These are phyloP conservation scores for Mycena sp. DNA, from an alignment of 1,284 basidiomycete species.

Conservation along the genomic window DNA sequence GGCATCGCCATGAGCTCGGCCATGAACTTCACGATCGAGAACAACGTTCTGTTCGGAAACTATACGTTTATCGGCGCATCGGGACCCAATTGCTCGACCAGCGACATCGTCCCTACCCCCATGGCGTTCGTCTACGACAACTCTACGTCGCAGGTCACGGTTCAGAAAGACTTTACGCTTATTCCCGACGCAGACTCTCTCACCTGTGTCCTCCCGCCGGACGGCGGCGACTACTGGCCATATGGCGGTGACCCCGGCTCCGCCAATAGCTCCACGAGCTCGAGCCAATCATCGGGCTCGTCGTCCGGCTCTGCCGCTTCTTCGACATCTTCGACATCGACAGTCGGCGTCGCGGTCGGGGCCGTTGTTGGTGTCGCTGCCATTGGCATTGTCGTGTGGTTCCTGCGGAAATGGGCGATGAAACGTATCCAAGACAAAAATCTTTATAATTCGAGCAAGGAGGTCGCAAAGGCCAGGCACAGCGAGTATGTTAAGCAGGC, in stretches of 20 bases:
- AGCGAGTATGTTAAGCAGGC: conserved; percentile 13
- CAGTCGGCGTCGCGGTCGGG: conserved; percentile 64
- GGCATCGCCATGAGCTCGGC: conserved; percentile 74
- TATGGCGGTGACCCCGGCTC: conserved; percentile 51
- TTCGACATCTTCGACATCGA: conserved; percentile 37
- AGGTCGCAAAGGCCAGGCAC: background rate
- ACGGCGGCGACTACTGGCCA: conserved; percentile 78
- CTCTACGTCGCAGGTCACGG: conserved; percentile 52
- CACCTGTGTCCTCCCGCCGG: conserved; percentile 73
- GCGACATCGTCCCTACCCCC: conserved; percentile 60
- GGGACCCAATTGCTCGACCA: conserved; percentile 74
- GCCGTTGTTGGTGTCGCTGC: conserved; percentile 58
- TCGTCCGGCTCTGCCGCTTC: conserved; percentile 26
- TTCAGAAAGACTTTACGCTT: conserved; percentile 62
- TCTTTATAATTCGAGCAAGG: conserved; percentile 37
- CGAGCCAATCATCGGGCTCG: conserved; percentile 20
- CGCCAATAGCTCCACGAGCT: background rate
- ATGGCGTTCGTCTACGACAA: conserved; percentile 67
- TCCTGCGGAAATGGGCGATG: conserved; percentile 58
- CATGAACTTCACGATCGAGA: conserved; percentile 70
- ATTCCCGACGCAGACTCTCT: conserved; percentile 64
- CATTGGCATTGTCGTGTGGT: conserved; percentile 53
- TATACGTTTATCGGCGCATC: conserved; percentile 79
- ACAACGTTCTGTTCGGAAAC: conserved; percentile 75
- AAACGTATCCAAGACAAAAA: conserved; percentile 40